Percentiles rank a stretch among this genome's conserved stretches.
Evolutionary conservation across 2,329 filamentous ascomycete species (phyloP).

Genomic region (Stagonosporopsis vannaccii): DNA sequence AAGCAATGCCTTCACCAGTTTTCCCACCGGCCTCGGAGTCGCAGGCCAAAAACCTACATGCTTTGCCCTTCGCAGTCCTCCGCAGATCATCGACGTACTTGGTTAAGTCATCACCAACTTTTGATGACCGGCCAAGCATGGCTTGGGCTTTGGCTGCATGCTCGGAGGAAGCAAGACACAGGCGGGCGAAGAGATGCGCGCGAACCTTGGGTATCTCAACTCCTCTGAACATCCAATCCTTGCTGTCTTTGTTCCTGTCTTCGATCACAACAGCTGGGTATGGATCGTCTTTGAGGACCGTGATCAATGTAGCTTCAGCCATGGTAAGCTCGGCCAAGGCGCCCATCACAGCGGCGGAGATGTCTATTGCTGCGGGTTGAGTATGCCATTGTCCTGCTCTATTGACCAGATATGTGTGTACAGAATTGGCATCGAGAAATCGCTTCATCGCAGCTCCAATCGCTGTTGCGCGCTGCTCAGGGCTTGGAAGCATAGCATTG

Average conservation of each 20-base stretch:
- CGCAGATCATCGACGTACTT: conserved; percentile 79
- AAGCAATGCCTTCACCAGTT: conserved; percentile 84
- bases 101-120: conserved; percentile 69
- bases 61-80: conserved; percentile 78
- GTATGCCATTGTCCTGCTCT: conserved; percentile 56
- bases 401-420: conserved; percentile 75
- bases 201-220: conserved; percentile 89
- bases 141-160: conserved; percentile 78
- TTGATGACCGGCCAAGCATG: conserved; percentile 54
- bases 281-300: conserved; percentile 92
- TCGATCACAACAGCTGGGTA: conserved; percentile 85
- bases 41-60: conserved; percentile 88
- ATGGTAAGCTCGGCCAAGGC: conserved; percentile 69
- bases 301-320: conserved; percentile 88
- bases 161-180: conserved; percentile 87
- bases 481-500: conserved; percentile 60
- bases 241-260: conserved; percentile 80
- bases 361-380: conserved; percentile 49
- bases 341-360: conserved; percentile 53
- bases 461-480: conserved; percentile 72
- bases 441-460: conserved; percentile 78
- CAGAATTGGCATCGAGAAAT: conserved; percentile 77
- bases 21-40: conserved; percentile 85
- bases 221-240: conserved; percentile 95
- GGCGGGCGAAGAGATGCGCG: conserved; percentile 83